Evolutionary conservation across 1,284 basidiomycete genomes (phyloP).

Genomic region (Pterula multifida): DNA sequence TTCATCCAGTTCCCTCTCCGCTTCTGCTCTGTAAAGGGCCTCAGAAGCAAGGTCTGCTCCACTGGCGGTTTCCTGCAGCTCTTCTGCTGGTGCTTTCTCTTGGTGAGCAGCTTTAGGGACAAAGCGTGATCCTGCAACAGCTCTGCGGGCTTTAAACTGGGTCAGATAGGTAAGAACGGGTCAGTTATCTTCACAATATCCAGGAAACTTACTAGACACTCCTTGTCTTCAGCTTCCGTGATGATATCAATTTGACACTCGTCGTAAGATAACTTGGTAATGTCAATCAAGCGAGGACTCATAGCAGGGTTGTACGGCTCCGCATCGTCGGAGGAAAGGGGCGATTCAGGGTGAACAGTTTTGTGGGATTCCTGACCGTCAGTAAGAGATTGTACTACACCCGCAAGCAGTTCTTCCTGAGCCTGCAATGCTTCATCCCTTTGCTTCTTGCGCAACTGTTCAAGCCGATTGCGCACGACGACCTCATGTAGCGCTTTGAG

Average conservation of each 20-base stretch:
- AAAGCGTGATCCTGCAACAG: constrained; percentile 74
- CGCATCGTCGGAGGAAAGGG: constrained; percentile 40
- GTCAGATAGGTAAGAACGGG: constrained; percentile 7
- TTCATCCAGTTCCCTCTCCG: constrained; percentile 87
- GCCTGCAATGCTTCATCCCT: constrained; percentile 89
- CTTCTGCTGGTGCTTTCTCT: constrained; percentile 20
- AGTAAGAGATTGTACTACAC: constrained; percentile 50
- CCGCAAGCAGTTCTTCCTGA: constrained; percentile 83
- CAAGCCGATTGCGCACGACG: constrained; percentile 89
- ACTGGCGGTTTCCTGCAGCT: constrained; percentile 37
- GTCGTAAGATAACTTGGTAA: constrained; percentile 57
- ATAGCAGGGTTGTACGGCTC: constrained; percentile 76
- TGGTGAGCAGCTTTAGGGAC: constrained; percentile 57
- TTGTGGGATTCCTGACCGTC: constrained; percentile 23
- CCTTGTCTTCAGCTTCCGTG: constrained; percentile 53
- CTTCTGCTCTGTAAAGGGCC: constrained; percentile 76
- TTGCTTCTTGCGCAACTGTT: constrained; percentile 90
- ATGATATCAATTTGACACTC: constrained; percentile 73
- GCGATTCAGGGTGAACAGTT: constrained; percentile 25
- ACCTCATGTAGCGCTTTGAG: constrained; percentile 89
- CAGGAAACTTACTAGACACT: constrained; percentile 45
- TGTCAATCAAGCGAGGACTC: constrained; percentile 68
- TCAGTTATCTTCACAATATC: not conserved
- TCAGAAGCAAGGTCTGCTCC: constrained; percentile 76
- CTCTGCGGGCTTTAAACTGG: constrained; percentile 52